A percentile compares a stretch with the other conserved stretches of the same genome.
Evolutionary conservation across 805 yeast genomes (phyloP).

Genomic region (Ogataea parapolymorpha): DNA sequence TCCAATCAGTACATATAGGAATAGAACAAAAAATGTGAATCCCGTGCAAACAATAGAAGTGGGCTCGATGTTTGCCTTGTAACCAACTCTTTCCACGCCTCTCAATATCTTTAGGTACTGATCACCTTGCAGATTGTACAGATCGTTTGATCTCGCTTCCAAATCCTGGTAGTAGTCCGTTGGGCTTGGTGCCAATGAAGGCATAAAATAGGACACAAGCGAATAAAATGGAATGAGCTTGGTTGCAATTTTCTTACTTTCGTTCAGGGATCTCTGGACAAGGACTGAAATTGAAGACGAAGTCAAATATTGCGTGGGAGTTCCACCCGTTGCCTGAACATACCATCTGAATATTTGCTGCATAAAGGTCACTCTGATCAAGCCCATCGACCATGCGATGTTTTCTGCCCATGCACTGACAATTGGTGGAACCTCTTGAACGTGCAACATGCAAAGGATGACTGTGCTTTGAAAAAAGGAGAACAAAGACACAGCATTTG

Average conservation of each 20-base stretch:
- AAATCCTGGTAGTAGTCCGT: conserved; percentile 5
- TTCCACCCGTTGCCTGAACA: conserved; percentile 85
- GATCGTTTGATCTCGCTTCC: conserved; percentile 18
- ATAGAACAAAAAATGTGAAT: conserved; percentile 76
- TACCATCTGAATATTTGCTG: conserved; percentile 83
- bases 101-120: conserved; percentile 64
- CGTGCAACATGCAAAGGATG: conserved; percentile 79
- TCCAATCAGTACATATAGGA: conserved; percentile 69
- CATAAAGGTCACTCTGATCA: conserved; percentile 76
- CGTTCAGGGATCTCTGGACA: conserved; percentile 62
- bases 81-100: conserved; percentile 85
- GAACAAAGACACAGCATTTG: conserved; percentile 80
- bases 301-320: conserved; percentile 65
- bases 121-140: conserved; percentile 49
- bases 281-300: conserved; percentile 62
- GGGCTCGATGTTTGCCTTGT: conserved; percentile 70
- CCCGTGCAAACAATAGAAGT: conserved; percentile 85
- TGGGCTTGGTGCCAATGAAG: conserved; percentile 11
- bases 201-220: conserved; percentile 17
- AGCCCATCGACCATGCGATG: conserved; percentile 93
- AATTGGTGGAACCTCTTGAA: conserved; percentile 84
- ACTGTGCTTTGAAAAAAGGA: conserved; percentile 87
- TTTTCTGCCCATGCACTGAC: conserved; percentile 92
- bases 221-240: conserved; percentile 19
- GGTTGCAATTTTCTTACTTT: conserved; percentile 11